Evolutionary conservation across 1,139 yeast species (phyloP).

Genomic region (Taiozyma sp.): DNA sequence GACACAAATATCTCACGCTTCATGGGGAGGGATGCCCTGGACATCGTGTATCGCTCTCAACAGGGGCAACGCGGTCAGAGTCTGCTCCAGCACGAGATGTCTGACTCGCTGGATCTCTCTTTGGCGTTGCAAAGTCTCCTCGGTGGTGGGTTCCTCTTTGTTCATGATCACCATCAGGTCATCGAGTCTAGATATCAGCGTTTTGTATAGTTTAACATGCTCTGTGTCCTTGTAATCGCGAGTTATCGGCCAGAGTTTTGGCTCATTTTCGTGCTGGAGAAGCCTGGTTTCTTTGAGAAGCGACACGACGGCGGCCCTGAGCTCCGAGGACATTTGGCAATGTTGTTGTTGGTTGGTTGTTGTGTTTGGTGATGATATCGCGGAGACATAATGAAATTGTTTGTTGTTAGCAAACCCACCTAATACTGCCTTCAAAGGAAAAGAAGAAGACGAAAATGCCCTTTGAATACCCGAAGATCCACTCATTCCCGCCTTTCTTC

Average conservation of each 20-base stretch:
- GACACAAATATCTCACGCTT: constrained; percentile 7
- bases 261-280: not conserved
- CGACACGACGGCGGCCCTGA: not conserved
- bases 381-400: no score
- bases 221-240: not conserved
- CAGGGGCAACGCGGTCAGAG: constrained; percentile 18
- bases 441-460: constrained; percentile 4
- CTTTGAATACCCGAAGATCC: constrained; percentile 58
- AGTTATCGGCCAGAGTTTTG: not conserved
- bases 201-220: not conserved
- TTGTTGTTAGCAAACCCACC: no score
- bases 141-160: constrained; percentile 1
- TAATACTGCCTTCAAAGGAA: no score
- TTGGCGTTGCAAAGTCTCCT: constrained; percentile 8
- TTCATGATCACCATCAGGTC: constrained; percentile 1
- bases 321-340: not conserved
- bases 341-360: not conserved
- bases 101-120: constrained; percentile 7
- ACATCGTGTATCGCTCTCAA: constrained; percentile 24
- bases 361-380: not conserved
- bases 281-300: not conserved
- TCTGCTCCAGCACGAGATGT: constrained; percentile 12
- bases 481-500: constrained; percentile 87
- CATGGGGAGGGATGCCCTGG: constrained; percentile 18
- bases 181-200: not conserved